phyloP scores from a whole-genome alignment of 768 basidiomycete genomes.

The Myochromella boudieri region DNA sequence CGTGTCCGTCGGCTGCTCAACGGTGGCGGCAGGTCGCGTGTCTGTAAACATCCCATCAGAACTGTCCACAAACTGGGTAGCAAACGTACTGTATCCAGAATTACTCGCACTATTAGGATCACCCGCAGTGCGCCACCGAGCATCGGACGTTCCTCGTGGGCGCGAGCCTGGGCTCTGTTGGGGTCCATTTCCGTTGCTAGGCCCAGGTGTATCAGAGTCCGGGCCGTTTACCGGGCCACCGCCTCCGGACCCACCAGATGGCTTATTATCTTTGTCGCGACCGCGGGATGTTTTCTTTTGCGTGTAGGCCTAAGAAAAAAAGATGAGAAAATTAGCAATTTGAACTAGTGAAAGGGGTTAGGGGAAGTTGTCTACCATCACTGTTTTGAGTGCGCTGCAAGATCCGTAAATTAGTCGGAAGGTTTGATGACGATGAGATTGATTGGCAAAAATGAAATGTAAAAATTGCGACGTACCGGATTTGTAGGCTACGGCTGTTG shows the following conservation, averaged over 20 bases:
- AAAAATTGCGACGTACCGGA: conserved; percentile 50
- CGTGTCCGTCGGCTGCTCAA: too few relatives aligned
- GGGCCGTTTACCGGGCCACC: conserved; percentile 28
- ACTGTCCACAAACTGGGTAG: too few relatives aligned
- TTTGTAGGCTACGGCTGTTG: conserved; percentile 85
- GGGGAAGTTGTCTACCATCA: conserved; percentile 57
- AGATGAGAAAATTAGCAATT: conserved; percentile 1
- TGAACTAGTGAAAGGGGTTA: neutral
- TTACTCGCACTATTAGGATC: conserved; percentile 21
- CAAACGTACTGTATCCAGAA: conserved; percentile 30
- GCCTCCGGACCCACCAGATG: conserved; percentile 35
- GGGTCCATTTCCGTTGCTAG: too few relatives aligned
- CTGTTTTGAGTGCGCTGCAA: conserved; percentile 72
- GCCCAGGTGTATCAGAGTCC: conserved; percentile 22
- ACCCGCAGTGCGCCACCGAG: conserved; percentile 45
- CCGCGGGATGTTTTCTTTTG: conserved; percentile 69
- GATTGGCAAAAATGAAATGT: conserved; percentile 16
- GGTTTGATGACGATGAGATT: too few relatives aligned
- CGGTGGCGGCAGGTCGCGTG: too few relatives aligned
- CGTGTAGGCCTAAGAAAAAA: conserved; percentile 62
- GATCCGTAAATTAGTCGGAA: conserved; percentile 6
- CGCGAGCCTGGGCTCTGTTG: conserved; percentile 42
- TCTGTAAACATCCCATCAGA: neutral
- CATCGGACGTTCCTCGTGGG: conserved; percentile 76
- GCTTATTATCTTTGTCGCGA: conserved; percentile 47